Evolutionary conservation across 1,284 basidiomycete species (phyloP), one percentile per base, ranked within the genome.

Genomic region (Neotropicomus parvogracilis): DNA sequence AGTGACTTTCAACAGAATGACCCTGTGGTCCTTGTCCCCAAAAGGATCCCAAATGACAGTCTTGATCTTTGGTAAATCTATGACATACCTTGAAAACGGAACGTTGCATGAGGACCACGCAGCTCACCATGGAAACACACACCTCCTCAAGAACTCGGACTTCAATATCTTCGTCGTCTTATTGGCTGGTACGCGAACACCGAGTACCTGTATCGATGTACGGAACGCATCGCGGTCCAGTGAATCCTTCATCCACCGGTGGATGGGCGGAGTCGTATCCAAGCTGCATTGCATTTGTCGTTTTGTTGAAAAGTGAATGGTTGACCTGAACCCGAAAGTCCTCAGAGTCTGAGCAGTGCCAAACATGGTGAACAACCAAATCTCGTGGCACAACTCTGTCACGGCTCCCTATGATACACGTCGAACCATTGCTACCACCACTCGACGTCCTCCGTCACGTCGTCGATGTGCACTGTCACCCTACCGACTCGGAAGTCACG

Each of bases 391-490:
- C 24, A 24, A 24, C 5, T 24, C 8, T 24, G n/a, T n/a, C n/a
- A n/a, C n/a, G 4, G 24, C 8, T 24, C 11, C 8, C 14, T 4
- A 27, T 4, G 10, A 39, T 39, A 50, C 43, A 39, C 12, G 34
- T 8, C 21, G 35, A 28, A 24, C 24, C 24, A 24, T 24, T 24
- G 17, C 48, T 49, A 7, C 62, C 65, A 31, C 43, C 69, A 36
- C 47, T 62, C 28, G 64, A 70, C 44, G 73, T 89, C 38, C 70
- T 88, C 29, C 68, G 64, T 19, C 85, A 88, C 59, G 64, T 91
- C 50, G 73, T 83, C 50, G 88, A 91, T 61, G 85, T 80, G 2
- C 88, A 91, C 57, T 90, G 85, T 65, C 88, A 91, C 68, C 87
- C 88, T 10, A 90, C 87, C 12, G 85, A 87, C 61, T 77, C 80